Conservation (phyloP, 805 yeast species). For the Starmerella sp. region DNA sequence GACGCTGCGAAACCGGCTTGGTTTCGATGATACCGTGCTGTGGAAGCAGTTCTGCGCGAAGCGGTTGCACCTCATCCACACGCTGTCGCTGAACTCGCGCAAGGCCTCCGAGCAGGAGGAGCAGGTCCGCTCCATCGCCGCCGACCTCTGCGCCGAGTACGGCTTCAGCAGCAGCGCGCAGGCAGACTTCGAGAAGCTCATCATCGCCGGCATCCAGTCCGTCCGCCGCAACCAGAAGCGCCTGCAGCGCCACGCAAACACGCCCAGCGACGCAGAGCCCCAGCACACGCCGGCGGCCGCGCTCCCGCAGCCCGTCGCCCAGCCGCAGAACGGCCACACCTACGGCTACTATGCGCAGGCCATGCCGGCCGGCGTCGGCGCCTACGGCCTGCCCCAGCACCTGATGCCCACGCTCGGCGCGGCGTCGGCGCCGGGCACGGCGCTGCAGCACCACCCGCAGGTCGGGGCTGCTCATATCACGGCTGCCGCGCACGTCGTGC, state of each 20-base stretch:
- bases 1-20: conserved; percentile 48
- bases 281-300: background rate
- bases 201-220: conserved; percentile 86
- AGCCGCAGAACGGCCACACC: background rate
- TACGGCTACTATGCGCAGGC: background rate
- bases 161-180: conserved; percentile 48
- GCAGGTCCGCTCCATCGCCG: conserved; percentile 68
- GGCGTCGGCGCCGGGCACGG: background rate
- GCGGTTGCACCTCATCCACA: conserved; percentile 77
- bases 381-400: background rate
- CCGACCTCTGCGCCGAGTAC: conserved; percentile 64
- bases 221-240: conserved; percentile 65
- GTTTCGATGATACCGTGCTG: conserved; percentile 65
- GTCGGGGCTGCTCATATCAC: background rate
- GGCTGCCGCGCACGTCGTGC: background rate
- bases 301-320: background rate
- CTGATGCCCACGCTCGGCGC: background rate
- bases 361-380: background rate
- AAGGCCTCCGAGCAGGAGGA: conserved; percentile 92
- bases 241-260: conserved; percentile 11
- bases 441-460: background rate
- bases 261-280: background rate
- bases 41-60: conserved; percentile 93
- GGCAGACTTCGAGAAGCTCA: conserved; percentile 76
- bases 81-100: conserved; percentile 45